Percentiles rank a stretch among this genome's conserved stretches.
These are phyloP conservation scores for Candida tropicalis DNA, from an alignment of 1,139 yeast species.

Conservation along the genomic window DNA sequence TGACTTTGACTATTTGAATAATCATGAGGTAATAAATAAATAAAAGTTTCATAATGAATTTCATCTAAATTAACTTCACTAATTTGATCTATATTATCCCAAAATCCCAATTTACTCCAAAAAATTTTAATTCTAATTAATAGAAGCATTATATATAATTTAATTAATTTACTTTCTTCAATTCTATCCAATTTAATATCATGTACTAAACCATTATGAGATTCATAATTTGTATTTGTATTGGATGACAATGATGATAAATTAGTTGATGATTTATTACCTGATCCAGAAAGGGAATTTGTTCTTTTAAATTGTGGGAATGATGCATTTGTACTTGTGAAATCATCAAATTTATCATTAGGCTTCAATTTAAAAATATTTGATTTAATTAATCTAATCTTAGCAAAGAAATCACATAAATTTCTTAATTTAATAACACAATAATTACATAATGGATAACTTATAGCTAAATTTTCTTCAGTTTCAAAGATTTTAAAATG, in stretches of 20 bases:
- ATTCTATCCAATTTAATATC: slow-evolving; percentile 19
- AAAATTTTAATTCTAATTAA: slow-evolving; percentile 53
- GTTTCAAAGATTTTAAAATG: slow-evolving; percentile 50
- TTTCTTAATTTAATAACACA: slow-evolving; percentile 80
- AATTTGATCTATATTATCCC: slow-evolving; percentile 47
- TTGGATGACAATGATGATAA: too few species aligned
- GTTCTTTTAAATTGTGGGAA: slow-evolving; percentile 14
- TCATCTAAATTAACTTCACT: slow-evolving; percentile 34
- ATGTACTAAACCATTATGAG: slow-evolving; percentile 15
- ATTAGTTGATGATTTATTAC: too few species aligned
- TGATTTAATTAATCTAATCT: slow-evolving; percentile 64
- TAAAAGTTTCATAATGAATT: slow-evolving; percentile 26
- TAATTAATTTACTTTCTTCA: slow-evolving; percentile 29
- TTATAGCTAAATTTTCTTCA: slow-evolving; percentile 18
- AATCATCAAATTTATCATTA: slow-evolving; percentile 26
- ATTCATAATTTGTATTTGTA: slow-evolving; percentile 11
- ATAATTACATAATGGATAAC: slow-evolving; percentile 79
- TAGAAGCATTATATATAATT: slow-evolving; percentile 29
- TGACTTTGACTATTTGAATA: not conserved
- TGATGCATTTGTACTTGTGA: not conserved
- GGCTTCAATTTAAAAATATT: slow-evolving; percentile 44
- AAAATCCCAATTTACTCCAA: slow-evolving; percentile 82
- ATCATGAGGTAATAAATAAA: slow-evolving; percentile 13
- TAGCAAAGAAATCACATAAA: slow-evolving; percentile 77
- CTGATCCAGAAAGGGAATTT: slow-evolving; percentile 4